Evolutionary conservation across 164 flowering plant genomes (phyloP), one percentile per base, ranked within the genome.

Genomic region (Tetrastigma voinierianum): DNA sequence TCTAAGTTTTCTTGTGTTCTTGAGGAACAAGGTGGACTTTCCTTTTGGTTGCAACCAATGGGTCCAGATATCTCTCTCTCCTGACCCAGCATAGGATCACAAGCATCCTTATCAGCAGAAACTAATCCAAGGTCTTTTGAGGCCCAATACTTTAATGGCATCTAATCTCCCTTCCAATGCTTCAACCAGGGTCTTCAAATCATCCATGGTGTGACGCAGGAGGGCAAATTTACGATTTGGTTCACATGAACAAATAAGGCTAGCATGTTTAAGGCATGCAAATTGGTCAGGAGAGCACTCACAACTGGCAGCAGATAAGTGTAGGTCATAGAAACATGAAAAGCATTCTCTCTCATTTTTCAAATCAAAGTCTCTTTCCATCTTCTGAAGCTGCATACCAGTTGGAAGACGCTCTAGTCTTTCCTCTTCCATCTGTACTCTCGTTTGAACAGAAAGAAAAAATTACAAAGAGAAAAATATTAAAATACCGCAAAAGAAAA

Each of bases 311-410:
- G 91, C 91, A 63, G 95, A 88, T 13, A 87, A 70, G 64, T 88
- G 87, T 46, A 90, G 76, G 74, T 93, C 98, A 73, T 87, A 93
- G 70, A 87, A 90, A 71, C 96, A 93, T 13, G 77, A 76, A 69
- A 83, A 78, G 44, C 98, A 93, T 69, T 93, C 98, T 68, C 82
- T 83, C 62, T 93, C 98, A 19, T 32, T 17, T 4, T 80, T 74
- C 40, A 73, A 40, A 69, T 87, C 95, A 63, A 86, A 82, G 71
- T 84, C 79, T n/a, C 47, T 70, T 55, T 82, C 91, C 93, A 93
- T 90, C 80, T 81, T 86, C 64, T 66, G 75, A 57, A 74, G 67
- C 65, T 46, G 77, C 13, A 70, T 63, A 62, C 48, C 20, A 61
- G 59, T 47, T 32, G 84, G 80, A 68, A 92, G 88, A 61, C 62